Conservation (phyloP, 2,329 filamentous ascomycete genomes). For the Cercospora brassicicola region DNA sequence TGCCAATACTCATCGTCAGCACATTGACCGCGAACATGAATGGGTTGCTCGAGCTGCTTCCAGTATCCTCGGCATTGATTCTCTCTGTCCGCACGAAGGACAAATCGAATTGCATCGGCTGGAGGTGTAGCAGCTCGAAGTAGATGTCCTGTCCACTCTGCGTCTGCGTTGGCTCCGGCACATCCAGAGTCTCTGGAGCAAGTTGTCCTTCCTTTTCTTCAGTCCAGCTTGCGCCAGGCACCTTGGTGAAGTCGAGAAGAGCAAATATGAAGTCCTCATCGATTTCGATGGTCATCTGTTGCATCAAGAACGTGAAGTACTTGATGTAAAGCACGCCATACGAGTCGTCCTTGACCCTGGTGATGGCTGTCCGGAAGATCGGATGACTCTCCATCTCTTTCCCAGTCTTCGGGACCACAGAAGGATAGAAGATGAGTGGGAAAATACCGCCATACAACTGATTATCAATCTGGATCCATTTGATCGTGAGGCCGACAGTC, state of each 20-base stretch:
- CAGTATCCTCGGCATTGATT: conserved; percentile 93
- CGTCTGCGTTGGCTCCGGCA: conserved; percentile 85
- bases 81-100: conserved; percentile 96
- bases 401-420: conserved; percentile 93
- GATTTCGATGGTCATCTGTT: conserved; percentile 97
- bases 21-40: conserved; percentile 99
- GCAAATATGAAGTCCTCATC: conserved; percentile 99
- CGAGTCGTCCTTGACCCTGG: conserved; percentile 94
- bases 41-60: conserved; percentile 78
- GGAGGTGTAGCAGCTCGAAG: conserved; percentile 94
- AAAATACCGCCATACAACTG: conserved; percentile 98
- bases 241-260: conserved; percentile 88
- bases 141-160: conserved; percentile 91
- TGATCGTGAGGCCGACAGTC: conserved; percentile 83
- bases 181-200: conserved; percentile 84
- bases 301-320: conserved; percentile 87
- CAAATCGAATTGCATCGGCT: conserved; percentile 96
- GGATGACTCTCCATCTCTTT: conserved; percentile 96
- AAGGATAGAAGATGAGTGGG: conserved; percentile 94
- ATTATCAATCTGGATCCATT: conserved; percentile 99
- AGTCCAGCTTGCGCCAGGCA: conserved; percentile 84
- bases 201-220: conserved; percentile 80
- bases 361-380: conserved; percentile 87
- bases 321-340: conserved; percentile 99
- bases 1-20: conserved; percentile 98